Evolutionary conservation across 1,284 basidiomycete species (phyloP).

Genomic region (Agaricales sp.): DNA sequence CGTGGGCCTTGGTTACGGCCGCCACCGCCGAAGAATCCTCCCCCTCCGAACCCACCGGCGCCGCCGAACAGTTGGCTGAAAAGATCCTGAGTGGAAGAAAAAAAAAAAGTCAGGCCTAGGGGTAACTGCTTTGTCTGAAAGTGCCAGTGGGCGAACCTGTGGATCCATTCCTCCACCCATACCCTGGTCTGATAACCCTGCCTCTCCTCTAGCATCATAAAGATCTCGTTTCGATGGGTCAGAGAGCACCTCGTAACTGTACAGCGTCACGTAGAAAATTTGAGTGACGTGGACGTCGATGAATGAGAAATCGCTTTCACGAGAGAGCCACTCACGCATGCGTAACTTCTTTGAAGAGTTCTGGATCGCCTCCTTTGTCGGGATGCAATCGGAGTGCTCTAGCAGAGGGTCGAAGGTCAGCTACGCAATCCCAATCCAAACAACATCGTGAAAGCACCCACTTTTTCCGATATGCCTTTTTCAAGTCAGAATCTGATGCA

Average conservation of each 20-base stretch:
- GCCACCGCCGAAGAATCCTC: constrained; percentile 40
- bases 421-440: constrained; percentile 5
- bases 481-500: constrained; percentile 76
- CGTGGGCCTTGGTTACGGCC: constrained; percentile 72
- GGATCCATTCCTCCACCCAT: constrained; percentile 96
- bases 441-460: constrained; percentile 21
- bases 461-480: constrained; percentile 95
- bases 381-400: constrained; percentile 89
- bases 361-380: constrained; percentile 96
- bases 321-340: constrained; percentile 63
- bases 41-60: constrained; percentile 39
- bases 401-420: constrained; percentile 13
- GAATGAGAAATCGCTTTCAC: not conserved
- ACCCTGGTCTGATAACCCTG: constrained; percentile 81
- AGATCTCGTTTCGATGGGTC: constrained; percentile 78
- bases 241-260: constrained; percentile 88
- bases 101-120: constrained; percentile 3
- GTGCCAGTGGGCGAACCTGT: constrained; percentile 42
- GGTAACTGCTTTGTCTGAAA: constrained; percentile 5
- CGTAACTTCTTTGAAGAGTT: constrained; percentile 96
- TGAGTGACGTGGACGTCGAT: constrained; percentile 2
- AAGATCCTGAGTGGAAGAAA: constrained; percentile 56
- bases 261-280: constrained; percentile 3
- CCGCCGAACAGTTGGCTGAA: constrained; percentile 95
- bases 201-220: constrained; percentile 93